Evolutionary conservation across 192 early-diverging fungal species (phyloP), one percentile per base, ranked within the genome.

Genomic region (Coemansia sp.): DNA sequence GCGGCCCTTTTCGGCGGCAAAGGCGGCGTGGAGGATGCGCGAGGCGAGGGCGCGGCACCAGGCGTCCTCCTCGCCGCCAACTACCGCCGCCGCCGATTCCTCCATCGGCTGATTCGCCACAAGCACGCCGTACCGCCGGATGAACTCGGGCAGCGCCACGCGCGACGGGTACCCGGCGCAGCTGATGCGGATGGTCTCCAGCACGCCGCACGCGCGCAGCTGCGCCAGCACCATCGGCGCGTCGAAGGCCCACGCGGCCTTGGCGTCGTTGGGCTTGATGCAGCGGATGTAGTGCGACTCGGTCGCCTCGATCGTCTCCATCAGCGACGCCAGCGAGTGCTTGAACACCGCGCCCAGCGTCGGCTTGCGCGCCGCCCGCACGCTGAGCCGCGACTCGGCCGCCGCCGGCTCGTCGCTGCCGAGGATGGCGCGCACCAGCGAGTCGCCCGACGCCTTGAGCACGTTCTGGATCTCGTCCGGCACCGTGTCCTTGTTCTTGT

Each of bases 401-500:
- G 43, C 10, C 15, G 31, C 33, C 41, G 29, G 49, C 20, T n/a
- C 24, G 40, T 62, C 36, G 31, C 22, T 22, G 29, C 64, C 44
- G 67, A 97, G 77, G 13, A 97, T 88, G 36, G 94, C 93, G 46
- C 88, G 87, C 72, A 98, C 82, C 78, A 97, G 94, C 29, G 88
- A 88, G 79, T 92, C 95, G 5, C 89, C 85, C 49, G 90, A 86
- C 31, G 89, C 89, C 68, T 92, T 91, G 65, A 98, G 85, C 38
- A 95, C 76, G 29, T 87, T 87, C 79, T 96, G 82, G 66, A 93
- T 84, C 76, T 99, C 97, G 22, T 96, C 96, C 12, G 94, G 91
- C 15, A 99, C 94, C 18, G 97, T 98, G 86, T 99, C 98, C 83
- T 92, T 94, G 85, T 99, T 99, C 87, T 99, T 99, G 75, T 99